Conservation (phyloP, 1,139 yeast genomes). For the Martiniozyma asiatica region DNA sequence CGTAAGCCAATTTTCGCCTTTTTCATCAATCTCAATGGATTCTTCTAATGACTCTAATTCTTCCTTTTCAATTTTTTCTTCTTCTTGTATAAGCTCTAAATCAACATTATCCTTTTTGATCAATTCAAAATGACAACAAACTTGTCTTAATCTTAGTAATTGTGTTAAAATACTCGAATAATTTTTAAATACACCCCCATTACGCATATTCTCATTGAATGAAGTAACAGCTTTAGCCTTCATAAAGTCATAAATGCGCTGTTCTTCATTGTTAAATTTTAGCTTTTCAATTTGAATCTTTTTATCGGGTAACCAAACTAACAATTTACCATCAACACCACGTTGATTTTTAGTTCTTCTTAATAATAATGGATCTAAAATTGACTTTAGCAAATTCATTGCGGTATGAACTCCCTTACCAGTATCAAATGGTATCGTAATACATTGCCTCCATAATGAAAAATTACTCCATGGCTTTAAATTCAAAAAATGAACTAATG, state of each 20-base stretch:
- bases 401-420: slow-evolving; percentile 59
- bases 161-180: slow-evolving; percentile 78
- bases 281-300: slow-evolving; percentile 59
- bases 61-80: not conserved
- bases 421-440: slow-evolving; percentile 72
- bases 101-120: slow-evolving; percentile 30
- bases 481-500: slow-evolving; percentile 61
- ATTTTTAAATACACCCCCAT: slow-evolving; percentile 60
- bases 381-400: slow-evolving; percentile 70
- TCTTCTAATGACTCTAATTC: slow-evolving; percentile 22
- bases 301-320: slow-evolving; percentile 71
- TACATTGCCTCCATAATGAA: slow-evolving; percentile 80
- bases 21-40: slow-evolving; percentile 1
- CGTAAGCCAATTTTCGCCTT: too few relatives aligned
- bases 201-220: slow-evolving; percentile 47
- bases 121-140: slow-evolving; percentile 73
- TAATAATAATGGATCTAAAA: slow-evolving; percentile 70
- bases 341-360: slow-evolving; percentile 84
- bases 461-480: slow-evolving; percentile 87
- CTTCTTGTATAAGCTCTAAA: too few relatives aligned
- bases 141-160: slow-evolving; percentile 71
- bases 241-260: slow-evolving; percentile 55
- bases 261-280: slow-evolving; percentile 55
- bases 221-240: slow-evolving; percentile 58
- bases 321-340: slow-evolving; percentile 56